Base-by-base conservation (phyloP, 176 grass and related monocot species). In the Musa troglodytarum region DNA sequence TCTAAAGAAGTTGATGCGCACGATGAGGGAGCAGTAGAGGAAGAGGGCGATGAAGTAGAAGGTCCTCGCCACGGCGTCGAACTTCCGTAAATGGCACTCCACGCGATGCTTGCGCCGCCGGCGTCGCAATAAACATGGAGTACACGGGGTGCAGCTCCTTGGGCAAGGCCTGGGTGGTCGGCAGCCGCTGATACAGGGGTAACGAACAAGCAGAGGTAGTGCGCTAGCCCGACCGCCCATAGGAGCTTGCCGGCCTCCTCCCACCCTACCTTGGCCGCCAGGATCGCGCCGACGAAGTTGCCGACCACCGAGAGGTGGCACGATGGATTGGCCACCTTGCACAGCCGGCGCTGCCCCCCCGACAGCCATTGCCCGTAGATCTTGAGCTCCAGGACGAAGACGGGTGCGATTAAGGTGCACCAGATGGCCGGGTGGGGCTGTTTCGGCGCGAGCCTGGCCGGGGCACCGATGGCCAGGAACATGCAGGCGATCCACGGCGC, bases 121-220 rank as follows among this genome's bases (percentile, higher is more conserved):
- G 94, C 76, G 94, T 98, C 68, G 94, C 94, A 63, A 98, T 92
- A 85, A 98, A 98, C 94, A 98, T 93, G 77, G 94, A 98, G 83
- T 98, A 98, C 25, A 91, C 94, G 2, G 94, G 94, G 87, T 98
- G 94, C 68, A 93, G 75, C 86, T 98, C 94, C 90, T 85, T 98
- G 52, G 94, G 90, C 63, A 98, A 77, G 28, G 94, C 82, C 90
- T 98, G 90, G 78, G 83, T 91, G 63, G 94, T 98, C 23, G 94
- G 88, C 63, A 93, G 86, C 50, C 88, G 73, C 90, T 98, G 94
- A 79, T 98, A 93, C 61, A 98, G 85, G n/a, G 59, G 94, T 93
- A 19, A 93, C 94, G 76, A 98, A 98, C 62, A 98, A 90, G 8
- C 89, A 88, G 63, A 98, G 68, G 86, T 98, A 98, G 80, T 98